A percentile compares a stretch with the other conserved stretches of the same genome.
Evolutionary conservation across 768 basidiomycete genomes (phyloP).

Genomic region (Mycena pura): DNA sequence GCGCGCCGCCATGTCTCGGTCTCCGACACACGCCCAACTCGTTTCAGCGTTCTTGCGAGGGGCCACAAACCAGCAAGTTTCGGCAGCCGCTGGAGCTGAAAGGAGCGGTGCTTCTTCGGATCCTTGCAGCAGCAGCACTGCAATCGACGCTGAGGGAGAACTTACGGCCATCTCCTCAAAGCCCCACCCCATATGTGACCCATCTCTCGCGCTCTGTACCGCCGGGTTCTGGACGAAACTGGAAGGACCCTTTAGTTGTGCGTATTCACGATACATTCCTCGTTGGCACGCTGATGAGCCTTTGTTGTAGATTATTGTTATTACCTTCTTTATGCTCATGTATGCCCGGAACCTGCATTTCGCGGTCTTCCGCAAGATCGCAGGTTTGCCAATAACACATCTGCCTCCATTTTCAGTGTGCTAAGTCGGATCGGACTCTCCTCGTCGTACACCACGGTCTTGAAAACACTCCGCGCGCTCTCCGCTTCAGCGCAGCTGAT

Average conservation of each 20-base stretch:
- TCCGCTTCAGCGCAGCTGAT: conserved; percentile 10
- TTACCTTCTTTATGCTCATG: conserved; percentile 16
- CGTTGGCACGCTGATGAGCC: not conserved
- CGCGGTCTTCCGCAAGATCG: conserved; percentile 26
- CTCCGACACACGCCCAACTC: not conserved
- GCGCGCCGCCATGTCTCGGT: not conserved
- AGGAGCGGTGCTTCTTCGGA: not conserved
- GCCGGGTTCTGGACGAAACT: not conserved
- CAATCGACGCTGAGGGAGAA: not conserved
- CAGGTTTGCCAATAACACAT: conserved; percentile 27
- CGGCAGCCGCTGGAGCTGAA: not conserved
- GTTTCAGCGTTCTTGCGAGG: not conserved
- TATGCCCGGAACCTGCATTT: conserved; percentile 24
- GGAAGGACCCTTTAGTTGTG: not conserved
- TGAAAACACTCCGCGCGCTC: conserved; percentile 20
- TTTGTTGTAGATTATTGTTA: conserved; percentile 3
- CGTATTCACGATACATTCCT: not conserved
- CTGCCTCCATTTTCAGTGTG: conserved; percentile 22
- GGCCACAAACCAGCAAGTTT: not conserved
- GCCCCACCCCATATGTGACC: not conserved
- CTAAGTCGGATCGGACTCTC: conserved; percentile 28
- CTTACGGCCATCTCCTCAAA: not conserved
- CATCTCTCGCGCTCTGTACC: not conserved
- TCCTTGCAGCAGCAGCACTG: conserved; percentile 1
- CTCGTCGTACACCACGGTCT: conserved; percentile 25